A percentile compares a stretch with the other conserved stretches of the same genome.
Conservation (phyloP, 139 green algal genomes). For the Chlamydomonas schloesseri region DNA sequence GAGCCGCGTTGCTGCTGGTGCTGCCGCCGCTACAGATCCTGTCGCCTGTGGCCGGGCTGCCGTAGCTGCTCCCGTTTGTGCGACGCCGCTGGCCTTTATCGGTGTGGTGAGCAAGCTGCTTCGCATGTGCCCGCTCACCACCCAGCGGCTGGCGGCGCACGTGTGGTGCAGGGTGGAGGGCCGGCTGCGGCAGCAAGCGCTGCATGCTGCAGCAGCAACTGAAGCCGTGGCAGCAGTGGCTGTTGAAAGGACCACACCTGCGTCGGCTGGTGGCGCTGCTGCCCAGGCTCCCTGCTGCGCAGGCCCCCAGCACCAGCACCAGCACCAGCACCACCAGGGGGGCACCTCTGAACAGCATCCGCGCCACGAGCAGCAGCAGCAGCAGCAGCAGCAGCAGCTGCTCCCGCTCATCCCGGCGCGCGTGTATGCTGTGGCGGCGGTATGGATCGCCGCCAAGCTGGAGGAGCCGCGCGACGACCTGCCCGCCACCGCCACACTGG, state of each 20-base stretch:
- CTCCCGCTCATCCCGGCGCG: neutral
- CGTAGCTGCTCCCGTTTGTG: too few relatives aligned
- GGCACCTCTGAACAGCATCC: too few relatives aligned
- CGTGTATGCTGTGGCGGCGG: neutral
- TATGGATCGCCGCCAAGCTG: constrained; percentile 30
- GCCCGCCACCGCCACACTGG: neutral
- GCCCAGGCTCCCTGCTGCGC: too few relatives aligned
- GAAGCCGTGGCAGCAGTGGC: neutral
- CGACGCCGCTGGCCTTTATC: too few relatives aligned
- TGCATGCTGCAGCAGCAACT: neutral
- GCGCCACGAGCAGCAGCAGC: neutral
- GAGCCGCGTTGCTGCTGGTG: too few relatives aligned
- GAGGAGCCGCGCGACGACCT: constrained; percentile 14
- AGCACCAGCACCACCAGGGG: too few relatives aligned
- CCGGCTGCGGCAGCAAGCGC: constrained; percentile 1
- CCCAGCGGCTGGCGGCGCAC: constrained; percentile 10
- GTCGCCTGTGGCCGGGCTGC: too few relatives aligned
- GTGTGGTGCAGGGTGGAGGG: constrained; percentile 5
- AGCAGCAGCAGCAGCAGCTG: neutral
- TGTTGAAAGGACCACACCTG: too few relatives aligned
- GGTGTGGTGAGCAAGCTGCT: neutral
- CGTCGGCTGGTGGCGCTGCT: too few relatives aligned
- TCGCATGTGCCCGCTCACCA: neutral
- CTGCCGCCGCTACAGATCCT: too few relatives aligned
- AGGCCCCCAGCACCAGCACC: too few relatives aligned